Conservation (phyloP, 1,139 yeast genomes). For the Taphrina betulina region DNA sequence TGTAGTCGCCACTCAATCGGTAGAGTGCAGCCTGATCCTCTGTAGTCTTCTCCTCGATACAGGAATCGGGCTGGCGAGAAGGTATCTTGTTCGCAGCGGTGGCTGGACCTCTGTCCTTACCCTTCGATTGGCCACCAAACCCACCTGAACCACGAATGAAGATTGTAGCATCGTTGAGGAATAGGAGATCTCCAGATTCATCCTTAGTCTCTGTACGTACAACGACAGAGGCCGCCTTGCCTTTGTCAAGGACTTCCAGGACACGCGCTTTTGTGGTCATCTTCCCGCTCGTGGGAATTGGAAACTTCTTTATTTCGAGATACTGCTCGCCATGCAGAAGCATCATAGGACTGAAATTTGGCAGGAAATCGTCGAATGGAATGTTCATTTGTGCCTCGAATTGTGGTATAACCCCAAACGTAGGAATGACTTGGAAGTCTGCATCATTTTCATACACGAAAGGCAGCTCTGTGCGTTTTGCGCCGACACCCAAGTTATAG, state of each 20-base stretch:
- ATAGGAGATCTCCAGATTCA: constrained; percentile 66
- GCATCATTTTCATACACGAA: constrained; percentile 75
- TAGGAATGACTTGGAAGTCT: constrained; percentile 85
- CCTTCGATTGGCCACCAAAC: constrained; percentile 53
- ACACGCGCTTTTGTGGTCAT: constrained; percentile 65
- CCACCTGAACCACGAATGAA: constrained; percentile 78
- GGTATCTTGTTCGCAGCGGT: constrained; percentile 67
- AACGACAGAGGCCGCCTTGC: constrained; percentile 79
- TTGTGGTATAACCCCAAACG: constrained; percentile 85
- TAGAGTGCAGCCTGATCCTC: constrained; percentile 84
- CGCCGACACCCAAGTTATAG: constrained; percentile 89
- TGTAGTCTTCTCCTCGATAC: constrained; percentile 58
- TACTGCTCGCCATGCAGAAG: constrained; percentile 95
- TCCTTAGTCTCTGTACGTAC: constrained; percentile 74
- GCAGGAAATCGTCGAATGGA: constrained; percentile 60
- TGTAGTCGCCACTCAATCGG: constrained; percentile 89
- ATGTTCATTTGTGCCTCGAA: constrained; percentile 57
- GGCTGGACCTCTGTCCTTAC: constrained; percentile 60
- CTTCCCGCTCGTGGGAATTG: constrained; percentile 68
- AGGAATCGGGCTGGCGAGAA: constrained; percentile 64
- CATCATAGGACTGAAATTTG: constrained; percentile 83
- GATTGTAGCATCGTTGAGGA: constrained; percentile 80
- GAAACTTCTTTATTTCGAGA: constrained; percentile 72
- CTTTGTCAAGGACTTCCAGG: constrained; percentile 77
- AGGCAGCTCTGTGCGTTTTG: constrained; percentile 70